phyloP scores from a whole-genome alignment of 129 eudicot genomes.

The Gnaphalium uliginosum region DNA sequence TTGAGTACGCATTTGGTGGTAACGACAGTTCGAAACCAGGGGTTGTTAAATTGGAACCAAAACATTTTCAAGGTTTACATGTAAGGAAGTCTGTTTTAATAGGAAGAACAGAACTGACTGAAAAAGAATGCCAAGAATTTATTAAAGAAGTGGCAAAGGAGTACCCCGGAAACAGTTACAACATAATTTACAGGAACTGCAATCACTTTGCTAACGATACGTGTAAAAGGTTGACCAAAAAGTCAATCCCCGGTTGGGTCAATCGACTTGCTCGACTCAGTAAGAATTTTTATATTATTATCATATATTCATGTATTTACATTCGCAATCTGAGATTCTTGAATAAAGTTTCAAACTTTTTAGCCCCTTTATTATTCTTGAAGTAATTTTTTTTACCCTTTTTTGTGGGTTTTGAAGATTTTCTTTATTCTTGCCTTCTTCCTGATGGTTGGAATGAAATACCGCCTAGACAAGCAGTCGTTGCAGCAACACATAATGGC shows the following conservation, averaged over 20 bases:
- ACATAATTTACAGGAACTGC: slow-evolving; percentile 78
- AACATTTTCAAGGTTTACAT: slow-evolving; percentile 79
- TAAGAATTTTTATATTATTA: slow-evolving; percentile 32
- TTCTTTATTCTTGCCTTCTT: slow-evolving; percentile 76
- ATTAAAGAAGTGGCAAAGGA: slow-evolving; percentile 69
- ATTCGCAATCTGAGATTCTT: not conserved
- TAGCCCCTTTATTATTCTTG: not conserved
- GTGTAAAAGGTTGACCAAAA: slow-evolving; percentile 61
- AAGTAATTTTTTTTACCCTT: not conserved
- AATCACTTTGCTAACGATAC: slow-evolving; percentile 86
- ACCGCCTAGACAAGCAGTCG: slow-evolving; percentile 54
- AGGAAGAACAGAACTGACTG: slow-evolving; percentile 76
- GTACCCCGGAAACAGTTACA: slow-evolving; percentile 73
- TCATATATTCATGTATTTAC: not conserved
- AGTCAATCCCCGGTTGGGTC: slow-evolving; percentile 89
- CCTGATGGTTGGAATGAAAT: slow-evolving; percentile 71
- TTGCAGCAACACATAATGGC: slow-evolving; percentile 22
- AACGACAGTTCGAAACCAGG: slow-evolving; percentile 78
- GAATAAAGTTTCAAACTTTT: not conserved
- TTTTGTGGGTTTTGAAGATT: slow-evolving; percentile 49
- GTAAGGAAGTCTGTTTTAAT: slow-evolving; percentile 74
- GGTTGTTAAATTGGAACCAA: slow-evolving; percentile 81
- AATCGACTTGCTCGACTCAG: slow-evolving; percentile 89
- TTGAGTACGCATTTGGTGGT: slow-evolving; percentile 94
- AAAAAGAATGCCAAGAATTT: slow-evolving; percentile 58